Evolutionary conservation across 441 rosid species (phyloP), one percentile per base, ranked within the genome.

Genomic region (Aquilaria agallochum): DNA sequence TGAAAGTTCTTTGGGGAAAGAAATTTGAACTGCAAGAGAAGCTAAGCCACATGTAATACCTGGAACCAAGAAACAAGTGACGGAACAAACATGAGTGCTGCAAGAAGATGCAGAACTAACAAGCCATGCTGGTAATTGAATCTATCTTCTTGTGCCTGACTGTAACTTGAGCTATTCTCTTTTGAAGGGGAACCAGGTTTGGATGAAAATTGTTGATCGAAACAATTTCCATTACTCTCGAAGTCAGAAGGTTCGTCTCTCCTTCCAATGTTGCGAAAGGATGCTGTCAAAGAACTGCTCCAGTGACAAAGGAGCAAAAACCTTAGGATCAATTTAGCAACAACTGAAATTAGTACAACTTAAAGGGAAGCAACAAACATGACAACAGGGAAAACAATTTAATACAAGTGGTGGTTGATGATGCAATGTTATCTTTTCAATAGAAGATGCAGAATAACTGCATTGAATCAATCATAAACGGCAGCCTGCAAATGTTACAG

Each of bases 21-120:
- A 53, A 32, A 4, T 13, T 15, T 53, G 10, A 27, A 56, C 4
- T 56, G 56, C 40, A 36, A 50, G 34, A 7, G 6, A 54, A 54
- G 10, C 15, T 48, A 36, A n/a, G 7, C 36, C 12, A 32, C 2
- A n/a, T 56, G 11, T 9, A 31, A 47, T 84, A 95, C 99, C 98
- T 95, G 97, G 71, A 86, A 76, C 97, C 96, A 92, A 56, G 99
- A 96, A 11, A 76, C 78, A 40, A 95, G 82, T 46, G 99, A 89
- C 54, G 99, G 99, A 52, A 76, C 89, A 60, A 95, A 85, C 99
- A 95, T 92, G 66, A 89, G 74, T 52, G 89, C 64, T 30, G 91
- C 87, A 64, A 92, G 79, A 68, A 95, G 79, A 83, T 92, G 97
- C 63, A 95, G 80, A 51, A 86, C 71, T 63, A 92, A 76, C 75